Conservation (phyloP, 768 basidiomycete genomes). For the Coprinellus micaceus region DNA sequence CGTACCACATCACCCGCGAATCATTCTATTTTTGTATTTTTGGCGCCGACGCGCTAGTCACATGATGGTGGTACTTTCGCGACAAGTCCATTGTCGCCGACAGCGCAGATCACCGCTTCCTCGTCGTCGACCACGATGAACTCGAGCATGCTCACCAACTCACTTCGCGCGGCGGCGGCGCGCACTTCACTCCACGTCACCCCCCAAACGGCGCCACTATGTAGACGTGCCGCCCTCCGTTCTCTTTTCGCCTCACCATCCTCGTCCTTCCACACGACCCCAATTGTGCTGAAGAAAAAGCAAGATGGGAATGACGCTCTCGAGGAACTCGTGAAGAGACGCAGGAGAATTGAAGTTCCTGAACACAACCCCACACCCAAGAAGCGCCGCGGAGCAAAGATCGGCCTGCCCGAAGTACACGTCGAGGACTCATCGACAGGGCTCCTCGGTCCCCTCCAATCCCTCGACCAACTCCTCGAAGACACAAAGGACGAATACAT, state of each 20-base stretch:
- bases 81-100: background rate
- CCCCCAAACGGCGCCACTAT: background rate
- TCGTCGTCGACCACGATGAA: background rate
- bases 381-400: conserved; percentile 27
- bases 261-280: background rate
- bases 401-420: conserved; percentile 39
- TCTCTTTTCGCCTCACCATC: background rate
- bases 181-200: too few relatives aligned
- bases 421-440: conserved; percentile 42
- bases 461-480: conserved; percentile 42
- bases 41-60: background rate
- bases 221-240: conserved; percentile 15
- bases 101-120: background rate
- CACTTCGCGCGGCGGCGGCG: background rate
- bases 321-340: background rate
- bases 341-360: conserved; percentile 1
- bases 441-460: conserved; percentile 8
- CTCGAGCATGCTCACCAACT: background rate
- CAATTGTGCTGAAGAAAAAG: background rate
- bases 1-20: conserved; percentile 13
- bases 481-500: conserved; percentile 39
- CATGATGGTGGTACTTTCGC: background rate
- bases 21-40: conserved; percentile 2
- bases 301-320: background rate
- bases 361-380: conserved; percentile 8